Evolutionary conservation across 2,329 filamentous ascomycete genomes (phyloP).

Genomic region (Curvularia spicifera): DNA sequence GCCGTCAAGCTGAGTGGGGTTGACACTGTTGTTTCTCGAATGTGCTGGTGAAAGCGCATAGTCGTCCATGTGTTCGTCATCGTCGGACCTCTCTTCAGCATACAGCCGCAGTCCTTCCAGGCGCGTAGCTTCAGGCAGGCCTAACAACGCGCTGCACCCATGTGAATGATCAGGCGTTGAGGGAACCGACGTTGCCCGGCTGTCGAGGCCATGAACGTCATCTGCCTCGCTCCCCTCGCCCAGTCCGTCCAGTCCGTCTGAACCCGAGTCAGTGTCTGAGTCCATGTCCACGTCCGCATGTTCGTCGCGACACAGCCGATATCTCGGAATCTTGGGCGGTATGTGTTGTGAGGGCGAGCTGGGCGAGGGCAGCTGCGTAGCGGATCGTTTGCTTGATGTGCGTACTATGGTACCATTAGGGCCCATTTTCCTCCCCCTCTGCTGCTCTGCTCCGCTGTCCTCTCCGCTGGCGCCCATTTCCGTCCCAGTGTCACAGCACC

Average conservation of each 20-base stretch:
- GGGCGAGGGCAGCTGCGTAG: conserved; percentile 47
- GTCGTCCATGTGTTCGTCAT: conserved; percentile 40
- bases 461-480: conserved; percentile 23
- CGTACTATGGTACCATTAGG: conserved; percentile 33
- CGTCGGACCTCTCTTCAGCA: conserved; percentile 20
- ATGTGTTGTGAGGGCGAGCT: conserved; percentile 43
- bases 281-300: conserved; percentile 24
- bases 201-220: conserved; percentile 28
- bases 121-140: conserved; percentile 31
- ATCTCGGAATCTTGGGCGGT: conserved; percentile 45
- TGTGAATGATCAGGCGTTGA: conserved; percentile 32
- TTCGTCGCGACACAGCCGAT: conserved; percentile 29
- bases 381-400: conserved; percentile 46
- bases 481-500: conserved; percentile 36
- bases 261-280: conserved; percentile 34
- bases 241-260: conserved; percentile 27
- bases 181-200: conserved; percentile 29
- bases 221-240: conserved; percentile 24
- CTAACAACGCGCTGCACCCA: conserved; percentile 22
- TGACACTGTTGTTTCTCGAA: conserved; percentile 32
- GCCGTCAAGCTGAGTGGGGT: conserved; percentile 21
- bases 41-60: conserved; percentile 37
- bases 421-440: conserved; percentile 38
- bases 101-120: conserved; percentile 29
- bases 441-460: conserved; percentile 24